Percentiles rank a stretch among this genome's conserved stretches.
Evolutionary conservation across 208 protist species (phyloP).

Genomic region (Acanthamoeba healyi): DNA sequence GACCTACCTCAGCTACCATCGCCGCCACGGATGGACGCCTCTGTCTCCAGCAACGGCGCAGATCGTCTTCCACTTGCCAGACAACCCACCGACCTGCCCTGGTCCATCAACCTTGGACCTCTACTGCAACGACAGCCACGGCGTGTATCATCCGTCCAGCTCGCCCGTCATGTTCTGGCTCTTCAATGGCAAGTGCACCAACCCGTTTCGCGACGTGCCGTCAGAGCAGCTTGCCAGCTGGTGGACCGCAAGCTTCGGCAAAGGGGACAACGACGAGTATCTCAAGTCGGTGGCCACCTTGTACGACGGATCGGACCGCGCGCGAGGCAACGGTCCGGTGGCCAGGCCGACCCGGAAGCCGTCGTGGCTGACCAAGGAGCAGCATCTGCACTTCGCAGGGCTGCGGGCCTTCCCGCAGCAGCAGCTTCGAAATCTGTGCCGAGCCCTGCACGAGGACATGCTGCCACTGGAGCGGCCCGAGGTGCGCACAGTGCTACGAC

Average conservation of each 20-base stretch:
- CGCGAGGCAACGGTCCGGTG: background rate
- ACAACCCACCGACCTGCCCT: background rate
- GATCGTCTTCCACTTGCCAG: background rate
- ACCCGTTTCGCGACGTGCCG: background rate
- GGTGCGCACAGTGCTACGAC: background rate
- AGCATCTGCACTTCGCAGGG: background rate
- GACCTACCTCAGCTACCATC: background rate
- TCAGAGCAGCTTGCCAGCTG: background rate
- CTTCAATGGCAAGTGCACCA: background rate
- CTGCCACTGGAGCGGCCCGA: background rate
- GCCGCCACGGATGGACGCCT: background rate
- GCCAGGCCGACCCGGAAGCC: background rate
- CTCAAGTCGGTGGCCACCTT: background rate
- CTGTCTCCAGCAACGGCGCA: background rate
- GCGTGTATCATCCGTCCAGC: background rate
- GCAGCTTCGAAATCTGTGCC: background rate
- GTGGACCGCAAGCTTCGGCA: background rate
- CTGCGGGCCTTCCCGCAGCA: background rate
- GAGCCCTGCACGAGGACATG: background rate
- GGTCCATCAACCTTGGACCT: background rate
- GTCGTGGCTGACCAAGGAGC: slow-evolving; percentile 1
- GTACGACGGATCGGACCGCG: background rate
- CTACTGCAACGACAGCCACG: background rate
- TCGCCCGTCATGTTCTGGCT: background rate
- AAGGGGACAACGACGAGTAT: background rate